phyloP scores from a whole-genome alignment of 1,284 basidiomycete genomes.

The Trichosporon coremiiforme region DNA sequence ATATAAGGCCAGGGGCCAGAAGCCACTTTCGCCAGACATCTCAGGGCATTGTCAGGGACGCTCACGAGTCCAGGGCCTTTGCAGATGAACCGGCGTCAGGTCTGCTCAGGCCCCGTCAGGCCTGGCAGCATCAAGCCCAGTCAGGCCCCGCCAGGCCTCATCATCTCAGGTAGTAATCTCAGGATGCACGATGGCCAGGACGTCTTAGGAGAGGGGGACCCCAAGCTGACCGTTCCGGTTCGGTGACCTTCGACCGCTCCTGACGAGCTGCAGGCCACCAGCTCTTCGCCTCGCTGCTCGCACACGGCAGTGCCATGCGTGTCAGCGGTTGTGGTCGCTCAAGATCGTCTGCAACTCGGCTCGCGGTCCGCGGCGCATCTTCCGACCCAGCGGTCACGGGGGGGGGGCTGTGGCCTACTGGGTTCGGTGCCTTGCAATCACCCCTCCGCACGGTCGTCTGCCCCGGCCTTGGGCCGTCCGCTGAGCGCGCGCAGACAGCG shows the following conservation, averaged over 20 bases:
- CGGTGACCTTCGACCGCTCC: background rate
- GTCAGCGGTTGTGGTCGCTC: background rate
- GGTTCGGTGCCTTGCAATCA: conserved; percentile 13
- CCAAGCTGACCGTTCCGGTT: background rate
- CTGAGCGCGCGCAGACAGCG: background rate
- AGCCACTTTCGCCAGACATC: background rate
- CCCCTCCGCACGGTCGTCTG: background rate
- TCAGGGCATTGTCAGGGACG: background rate
- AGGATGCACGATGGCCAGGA: conserved; percentile 11
- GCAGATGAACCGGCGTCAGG: conserved; percentile 15
- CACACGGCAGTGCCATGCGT: background rate
- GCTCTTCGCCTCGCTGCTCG: background rate
- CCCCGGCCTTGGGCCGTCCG: conserved; percentile 1
- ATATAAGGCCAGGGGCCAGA: background rate
- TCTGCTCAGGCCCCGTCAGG: conserved; percentile 14
- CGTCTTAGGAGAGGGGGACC: background rate
- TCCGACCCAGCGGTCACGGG: background rate
- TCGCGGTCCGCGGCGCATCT: background rate
- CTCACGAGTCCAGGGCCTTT: background rate
- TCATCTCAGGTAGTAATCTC: conserved; percentile 16
- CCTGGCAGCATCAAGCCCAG: conserved; percentile 1
- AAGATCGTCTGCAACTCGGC: background rate
- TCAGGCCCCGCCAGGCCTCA: conserved; percentile 15
- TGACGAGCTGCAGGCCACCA: background rate
- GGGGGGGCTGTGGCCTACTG: conserved; percentile 1